phyloP scores from a whole-genome alignment of 2,329 filamentous ascomycete genomes.

The Pseudofabraea citricarpa region DNA sequence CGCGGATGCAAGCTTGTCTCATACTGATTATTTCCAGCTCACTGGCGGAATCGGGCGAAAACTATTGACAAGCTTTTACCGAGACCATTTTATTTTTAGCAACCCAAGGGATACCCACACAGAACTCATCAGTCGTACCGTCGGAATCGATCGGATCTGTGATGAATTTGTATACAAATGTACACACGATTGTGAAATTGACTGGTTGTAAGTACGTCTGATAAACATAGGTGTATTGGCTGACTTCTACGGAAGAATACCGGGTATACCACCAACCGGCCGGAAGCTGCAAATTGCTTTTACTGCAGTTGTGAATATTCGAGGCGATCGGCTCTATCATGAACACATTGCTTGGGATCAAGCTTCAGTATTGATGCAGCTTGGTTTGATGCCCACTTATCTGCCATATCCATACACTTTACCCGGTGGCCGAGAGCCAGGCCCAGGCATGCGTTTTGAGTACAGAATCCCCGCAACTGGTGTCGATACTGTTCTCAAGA shows the following conservation, averaged over 20 bases:
- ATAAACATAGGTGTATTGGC: no score
- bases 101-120: constrained; percentile 65
- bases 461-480: constrained; percentile 59
- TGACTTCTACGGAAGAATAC: constrained; percentile 40
- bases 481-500: constrained; percentile 44
- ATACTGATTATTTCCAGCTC: constrained; percentile 10
- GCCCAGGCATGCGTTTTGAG: constrained; percentile 37
- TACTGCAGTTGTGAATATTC: constrained; percentile 60
- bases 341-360: constrained; percentile 72
- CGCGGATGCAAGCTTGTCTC: neutral
- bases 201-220: constrained; percentile 58
- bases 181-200: constrained; percentile 57
- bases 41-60: constrained; percentile 64
- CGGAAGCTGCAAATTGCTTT: constrained; percentile 54
- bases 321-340: constrained; percentile 63
- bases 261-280: constrained; percentile 54
- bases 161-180: constrained; percentile 66
- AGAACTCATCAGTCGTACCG: constrained; percentile 65
- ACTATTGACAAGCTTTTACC: constrained; percentile 62
- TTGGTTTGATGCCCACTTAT: constrained; percentile 46
- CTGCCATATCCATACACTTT: constrained; percentile 43
- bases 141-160: constrained; percentile 67
- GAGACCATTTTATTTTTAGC: constrained; percentile 68
- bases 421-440: constrained; percentile 23
- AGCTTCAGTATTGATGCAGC: constrained; percentile 53